Conservation (phyloP, 2,329 filamentous ascomycete species). For the Berkeleyomyces rouxiae region DNA sequence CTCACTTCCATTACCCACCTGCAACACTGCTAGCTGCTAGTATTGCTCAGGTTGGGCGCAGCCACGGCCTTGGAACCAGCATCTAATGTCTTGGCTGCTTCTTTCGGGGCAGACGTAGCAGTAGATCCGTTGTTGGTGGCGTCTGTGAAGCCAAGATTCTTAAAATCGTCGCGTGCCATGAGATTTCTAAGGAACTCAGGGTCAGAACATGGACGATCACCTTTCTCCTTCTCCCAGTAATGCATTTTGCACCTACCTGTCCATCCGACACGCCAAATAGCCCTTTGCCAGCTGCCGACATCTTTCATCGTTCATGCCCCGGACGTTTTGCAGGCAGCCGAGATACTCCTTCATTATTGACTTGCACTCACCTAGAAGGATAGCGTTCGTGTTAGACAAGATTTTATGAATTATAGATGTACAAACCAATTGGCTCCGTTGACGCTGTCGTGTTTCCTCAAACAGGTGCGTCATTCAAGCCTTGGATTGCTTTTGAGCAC, state of each 20-base stretch:
- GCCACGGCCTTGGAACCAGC: not conserved
- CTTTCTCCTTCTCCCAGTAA: not conserved
- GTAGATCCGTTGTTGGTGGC: not conserved
- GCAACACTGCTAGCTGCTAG: slow-evolving; percentile 16
- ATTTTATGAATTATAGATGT: not conserved
- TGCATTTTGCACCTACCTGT: slow-evolving; percentile 44
- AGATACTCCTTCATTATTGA: slow-evolving; percentile 74
- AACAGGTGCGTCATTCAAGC: not conserved
- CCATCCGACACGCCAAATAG: slow-evolving; percentile 88
- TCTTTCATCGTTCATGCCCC: slow-evolving; percentile 70
- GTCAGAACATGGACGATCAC: not conserved
- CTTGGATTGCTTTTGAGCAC: not conserved
- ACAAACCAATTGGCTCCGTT: not conserved
- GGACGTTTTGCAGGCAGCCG: slow-evolving; percentile 66
- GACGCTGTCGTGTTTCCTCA: not conserved
- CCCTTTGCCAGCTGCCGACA: slow-evolving; percentile 75
- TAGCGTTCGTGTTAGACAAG: slow-evolving; percentile 1
- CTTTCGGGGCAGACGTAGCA: not conserved
- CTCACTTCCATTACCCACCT: not conserved
- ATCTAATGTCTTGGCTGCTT: not conserved
- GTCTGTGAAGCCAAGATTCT: slow-evolving; percentile 62
- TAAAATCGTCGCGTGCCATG: slow-evolving; percentile 91
- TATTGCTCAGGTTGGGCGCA: slow-evolving; percentile 14
- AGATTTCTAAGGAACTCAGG: slow-evolving; percentile 49
- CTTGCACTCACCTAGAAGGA: slow-evolving; percentile 67